phyloP scores from a whole-genome alignment of 768 basidiomycete genomes.

The Leucocoprinus sp. region DNA sequence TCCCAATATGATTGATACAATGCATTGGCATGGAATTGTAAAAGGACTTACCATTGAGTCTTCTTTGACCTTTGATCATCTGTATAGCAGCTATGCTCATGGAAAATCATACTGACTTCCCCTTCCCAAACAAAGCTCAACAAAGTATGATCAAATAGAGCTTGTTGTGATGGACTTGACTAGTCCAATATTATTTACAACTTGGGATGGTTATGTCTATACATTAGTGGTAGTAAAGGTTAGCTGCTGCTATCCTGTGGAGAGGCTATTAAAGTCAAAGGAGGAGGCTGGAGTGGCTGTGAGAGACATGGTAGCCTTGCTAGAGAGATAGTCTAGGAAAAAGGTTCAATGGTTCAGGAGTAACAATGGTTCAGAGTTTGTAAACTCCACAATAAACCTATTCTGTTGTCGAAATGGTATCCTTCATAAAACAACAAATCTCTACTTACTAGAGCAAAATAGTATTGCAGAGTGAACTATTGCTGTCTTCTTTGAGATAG shows the following conservation, averaged over 20 bases:
- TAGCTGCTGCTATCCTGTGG: constrained; percentile 14
- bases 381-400: constrained; percentile 12
- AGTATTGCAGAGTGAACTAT: constrained; percentile 28
- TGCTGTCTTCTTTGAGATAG: constrained; percentile 23
- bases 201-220: constrained; percentile 18
- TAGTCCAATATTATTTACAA: constrained; percentile 19
- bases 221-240: constrained; percentile 24
- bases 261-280: constrained; percentile 18
- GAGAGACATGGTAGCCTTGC: constrained; percentile 16
- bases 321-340: constrained; percentile 14
- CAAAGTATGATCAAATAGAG: constrained; percentile 14
- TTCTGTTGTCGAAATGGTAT: constrained; percentile 18
- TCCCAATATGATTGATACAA: constrained; percentile 12
- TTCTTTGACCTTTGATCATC: constrained; percentile 11
- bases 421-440: constrained; percentile 18
- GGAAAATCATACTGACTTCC: constrained; percentile 19
- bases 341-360: constrained; percentile 13
- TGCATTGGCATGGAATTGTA: constrained; percentile 17
- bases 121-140: constrained; percentile 18
- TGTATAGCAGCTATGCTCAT: constrained; percentile 19
- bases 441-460: constrained; percentile 23
- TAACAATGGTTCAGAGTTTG: constrained; percentile 20
- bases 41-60: constrained; percentile 17
- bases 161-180: constrained; percentile 18
- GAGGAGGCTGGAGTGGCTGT: constrained; percentile 20